Evolutionary conservation across 768 basidiomycete genomes (phyloP), one percentile per base, ranked within the genome.

Genomic region (Boletellus ananiceps): DNA sequence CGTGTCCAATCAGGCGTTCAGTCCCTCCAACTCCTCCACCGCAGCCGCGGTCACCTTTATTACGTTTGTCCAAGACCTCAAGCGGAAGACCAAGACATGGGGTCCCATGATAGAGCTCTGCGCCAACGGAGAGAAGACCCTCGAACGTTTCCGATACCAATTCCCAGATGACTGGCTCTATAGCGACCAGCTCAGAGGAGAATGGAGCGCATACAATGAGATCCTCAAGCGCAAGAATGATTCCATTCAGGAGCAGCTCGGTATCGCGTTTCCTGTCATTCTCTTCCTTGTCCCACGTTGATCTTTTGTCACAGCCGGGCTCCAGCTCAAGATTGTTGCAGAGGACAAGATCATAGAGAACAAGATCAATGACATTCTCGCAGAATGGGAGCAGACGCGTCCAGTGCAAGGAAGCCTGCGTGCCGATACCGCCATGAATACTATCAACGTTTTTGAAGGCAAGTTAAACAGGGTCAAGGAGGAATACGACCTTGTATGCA

Each of bases 281-380:
- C 23, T 23, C n/a, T 11, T 27, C 40, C 11, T 16, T 44, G 38
- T 43, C 57, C 57, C 33, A 55, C 40, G n/a, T 35, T 7, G 13
- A 29, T 39, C 33, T 4, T 31, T 4, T 35, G 35, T 55, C 4
- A 4, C 52, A 95, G 94, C 92, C 55, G 96, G 95, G 1, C 76
- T 99, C n/a, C 96, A 98, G 69, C 76, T 97, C 54, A 99, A 98
- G 79, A 95, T 99, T 66, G 90, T 95, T n/a, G 93, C 96, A 2
- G 93, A 99, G 68, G 96, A 97, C 75, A 95, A 95, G 74, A 93
- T 97, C 47, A 83, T 98, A 1, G 92, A 95, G 74, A 90, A 92
- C 70, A 93, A 92, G 73, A 93, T 98, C 62, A 85, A 80, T 59
- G 93, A 96, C 60, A 80, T 93, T 50, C 76, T 96, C 14, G 70